These are phyloP conservation scores for Euryodendron excelsum DNA, from an alignment of 148 eudicot species.

Conservation along the genomic window DNA sequence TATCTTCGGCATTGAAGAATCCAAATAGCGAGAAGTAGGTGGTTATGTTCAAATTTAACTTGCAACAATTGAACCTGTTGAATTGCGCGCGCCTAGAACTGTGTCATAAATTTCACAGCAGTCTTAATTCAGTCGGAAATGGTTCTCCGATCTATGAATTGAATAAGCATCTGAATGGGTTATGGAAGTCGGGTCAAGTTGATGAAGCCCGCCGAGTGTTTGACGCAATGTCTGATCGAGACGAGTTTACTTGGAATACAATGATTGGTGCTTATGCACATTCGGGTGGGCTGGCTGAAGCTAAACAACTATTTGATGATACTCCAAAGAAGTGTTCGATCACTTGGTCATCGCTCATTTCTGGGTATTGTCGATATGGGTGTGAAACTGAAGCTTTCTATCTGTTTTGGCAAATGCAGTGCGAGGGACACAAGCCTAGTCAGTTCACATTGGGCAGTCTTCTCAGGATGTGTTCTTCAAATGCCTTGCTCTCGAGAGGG, in stretches of 20 bases:
- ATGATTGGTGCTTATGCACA: constrained; percentile 61
- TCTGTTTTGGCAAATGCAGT: constrained; percentile 58
- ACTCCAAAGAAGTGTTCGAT: constrained; percentile 62
- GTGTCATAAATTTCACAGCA: constrained; percentile 1
- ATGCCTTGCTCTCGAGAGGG: constrained; percentile 51
- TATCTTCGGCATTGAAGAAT: neutral
- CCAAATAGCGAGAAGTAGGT: neutral
- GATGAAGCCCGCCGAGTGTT: constrained; percentile 67
- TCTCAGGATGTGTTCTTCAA: constrained; percentile 58
- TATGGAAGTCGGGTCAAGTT: constrained; percentile 36
- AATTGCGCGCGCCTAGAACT: neutral
- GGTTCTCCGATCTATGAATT: neutral
- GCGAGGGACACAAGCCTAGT: constrained; percentile 53
- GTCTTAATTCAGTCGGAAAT: constrained; percentile 1
- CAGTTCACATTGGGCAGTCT: constrained; percentile 67
- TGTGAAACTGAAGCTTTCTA: constrained; percentile 43
- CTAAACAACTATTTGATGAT: constrained; percentile 50
- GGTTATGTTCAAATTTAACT: constrained; percentile 17
- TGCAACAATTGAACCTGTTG: neutral
- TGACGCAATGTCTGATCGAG: constrained; percentile 62
- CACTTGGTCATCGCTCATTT: constrained; percentile 72
- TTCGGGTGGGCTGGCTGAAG: constrained; percentile 52
- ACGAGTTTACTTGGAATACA: constrained; percentile 69
- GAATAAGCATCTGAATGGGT: constrained; percentile 21
- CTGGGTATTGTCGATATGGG: constrained; percentile 65